A percentile compares a stretch with the other conserved stretches of the same genome.
Evolutionary conservation across 2,329 filamentous ascomycete species (phyloP).

Genomic region (Aureobasidium sp.): DNA sequence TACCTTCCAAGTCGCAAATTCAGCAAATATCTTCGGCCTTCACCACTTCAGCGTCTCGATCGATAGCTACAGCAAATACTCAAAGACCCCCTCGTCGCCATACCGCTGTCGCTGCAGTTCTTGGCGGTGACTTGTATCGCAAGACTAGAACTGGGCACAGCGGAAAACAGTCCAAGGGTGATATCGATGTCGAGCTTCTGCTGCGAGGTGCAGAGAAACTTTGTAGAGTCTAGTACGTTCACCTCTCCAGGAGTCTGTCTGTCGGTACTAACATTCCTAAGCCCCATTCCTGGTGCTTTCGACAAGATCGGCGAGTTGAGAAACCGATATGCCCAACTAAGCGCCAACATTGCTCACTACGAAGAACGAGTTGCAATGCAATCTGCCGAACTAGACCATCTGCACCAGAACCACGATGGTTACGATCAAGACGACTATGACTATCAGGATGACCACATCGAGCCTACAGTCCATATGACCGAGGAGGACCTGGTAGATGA

Average conservation of each 20-base stretch:
- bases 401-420: slow-evolving; percentile 44
- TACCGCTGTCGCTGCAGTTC: slow-evolving; percentile 81
- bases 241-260: not conserved
- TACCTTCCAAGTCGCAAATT: slow-evolving; percentile 32
- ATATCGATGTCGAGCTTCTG: slow-evolving; percentile 79
- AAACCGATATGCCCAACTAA: slow-evolving; percentile 61
- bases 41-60: slow-evolving; percentile 33
- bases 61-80: slow-evolving; percentile 27
- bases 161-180: slow-evolving; percentile 45
- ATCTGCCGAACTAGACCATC: slow-evolving; percentile 59
- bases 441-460: slow-evolving; percentile 46
- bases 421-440: slow-evolving; percentile 43
- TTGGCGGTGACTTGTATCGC: slow-evolving; percentile 80
- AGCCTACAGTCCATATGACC: slow-evolving; percentile 43
- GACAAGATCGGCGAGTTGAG: slow-evolving; percentile 69
- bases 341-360: slow-evolving; percentile 68
- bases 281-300: slow-evolving; percentile 65
- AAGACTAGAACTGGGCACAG: slow-evolving; percentile 53
- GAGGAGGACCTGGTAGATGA: slow-evolving; percentile 61
- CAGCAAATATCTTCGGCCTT: slow-evolving; percentile 11
- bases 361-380: slow-evolving; percentile 74
- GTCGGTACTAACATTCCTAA: slow-evolving; percentile 19
- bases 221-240: slow-evolving; percentile 66
- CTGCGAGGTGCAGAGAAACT: slow-evolving; percentile 84
- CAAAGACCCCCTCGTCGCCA: slow-evolving; percentile 53